A percentile compares a stretch with the other conserved stretches of the same genome.
These are phyloP conservation scores for Colletotrichum sp. DNA, from an alignment of 2,329 filamentous ascomycete species.

Conservation along the genomic window DNA sequence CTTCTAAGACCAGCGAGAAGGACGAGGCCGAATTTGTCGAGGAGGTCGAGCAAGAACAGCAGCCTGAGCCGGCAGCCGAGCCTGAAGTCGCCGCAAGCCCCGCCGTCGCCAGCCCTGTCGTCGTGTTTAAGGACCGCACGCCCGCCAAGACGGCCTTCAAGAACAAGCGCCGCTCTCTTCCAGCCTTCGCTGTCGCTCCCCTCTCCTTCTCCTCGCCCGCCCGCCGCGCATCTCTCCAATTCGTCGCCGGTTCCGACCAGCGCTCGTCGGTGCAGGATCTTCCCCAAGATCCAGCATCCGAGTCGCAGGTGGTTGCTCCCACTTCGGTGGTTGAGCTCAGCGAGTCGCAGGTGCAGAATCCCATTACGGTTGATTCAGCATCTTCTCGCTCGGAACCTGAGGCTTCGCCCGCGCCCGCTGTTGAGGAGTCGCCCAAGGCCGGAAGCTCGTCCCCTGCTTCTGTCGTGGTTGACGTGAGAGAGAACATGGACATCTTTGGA, in stretches of 20 bases:
- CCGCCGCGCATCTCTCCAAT: slow-evolving; percentile 8
- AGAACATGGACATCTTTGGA: slow-evolving; percentile 18
- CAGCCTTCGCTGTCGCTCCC: background rate
- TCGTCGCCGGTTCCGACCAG: background rate
- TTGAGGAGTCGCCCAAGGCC: background rate
- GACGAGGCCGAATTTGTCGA: background rate
- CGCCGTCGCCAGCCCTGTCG: background rate
- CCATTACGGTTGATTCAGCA: slow-evolving; percentile 4
- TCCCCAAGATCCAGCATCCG: slow-evolving; percentile 8
- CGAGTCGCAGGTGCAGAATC: background rate
- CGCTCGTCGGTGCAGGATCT: slow-evolving; percentile 6
- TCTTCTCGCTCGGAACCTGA: background rate
- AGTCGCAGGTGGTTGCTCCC: slow-evolving; percentile 10
- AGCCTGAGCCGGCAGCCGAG: background rate
- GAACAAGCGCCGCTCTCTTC: slow-evolving; percentile 4
- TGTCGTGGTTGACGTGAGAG: slow-evolving; percentile 6
- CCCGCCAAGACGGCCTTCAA: slow-evolving; percentile 2
- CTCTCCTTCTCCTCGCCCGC: background rate
- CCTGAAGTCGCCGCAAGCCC: background rate
- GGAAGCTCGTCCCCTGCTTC: background rate
- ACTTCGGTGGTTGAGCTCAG: slow-evolving; percentile 9
- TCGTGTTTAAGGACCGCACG: slow-evolving; percentile 10
- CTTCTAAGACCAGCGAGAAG: background rate
- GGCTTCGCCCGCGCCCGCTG: background rate
- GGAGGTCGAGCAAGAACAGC: background rate